Base-by-base conservation (phyloP, 2,329 filamentous ascomycete genomes). In the Thermothelomyces thermophilus region DNA sequence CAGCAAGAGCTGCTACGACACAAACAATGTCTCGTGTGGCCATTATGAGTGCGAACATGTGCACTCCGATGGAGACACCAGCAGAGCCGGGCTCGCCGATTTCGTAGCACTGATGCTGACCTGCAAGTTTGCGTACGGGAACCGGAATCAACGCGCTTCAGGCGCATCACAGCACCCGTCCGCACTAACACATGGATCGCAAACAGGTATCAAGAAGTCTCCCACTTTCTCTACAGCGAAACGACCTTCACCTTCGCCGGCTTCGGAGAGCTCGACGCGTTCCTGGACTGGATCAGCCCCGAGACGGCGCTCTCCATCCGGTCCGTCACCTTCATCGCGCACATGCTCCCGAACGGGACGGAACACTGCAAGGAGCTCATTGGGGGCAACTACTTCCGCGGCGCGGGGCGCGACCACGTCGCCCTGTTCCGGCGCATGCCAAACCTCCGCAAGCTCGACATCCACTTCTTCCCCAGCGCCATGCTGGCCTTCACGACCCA, bases 391-490 rank as follows among this genome's bases (percentile, higher is more conserved):
- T 52, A 43, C 46, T 54, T 54, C 22, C 36, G 36, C 20, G 44
- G 24, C 5, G 33, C 13, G 16, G 40, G 34, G 1, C 17, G 35
- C 17, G 44, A 54, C 14, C 36, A 42, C 22, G 28, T 52, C 3
- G 45, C 31, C 9, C 41, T 52, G 9, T 42, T 54, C 31, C 39
- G 28, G 17, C 48, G 49, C n/a, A 46, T 52, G 14, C 36, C 45
- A 5, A 43, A 46, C 30, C 41, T 52, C 11, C 7, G 17, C 19
- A 11, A n/a, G 3, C 49, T 54, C 19, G 46, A 54, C 24, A 31
- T 54, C 33, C 42, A 34, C 42, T 52, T 54, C 28, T 54, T 40
- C 52, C 52, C 52, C 14, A 52, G 46, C 46, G 5, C 44, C 14
- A 40, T 52, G 30, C 41, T 54, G 5, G 41, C 36, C 1, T 33